Evolutionary conservation across 1,284 basidiomycete genomes (phyloP).

Genomic region (Cutaneotrichosporon sp.): DNA sequence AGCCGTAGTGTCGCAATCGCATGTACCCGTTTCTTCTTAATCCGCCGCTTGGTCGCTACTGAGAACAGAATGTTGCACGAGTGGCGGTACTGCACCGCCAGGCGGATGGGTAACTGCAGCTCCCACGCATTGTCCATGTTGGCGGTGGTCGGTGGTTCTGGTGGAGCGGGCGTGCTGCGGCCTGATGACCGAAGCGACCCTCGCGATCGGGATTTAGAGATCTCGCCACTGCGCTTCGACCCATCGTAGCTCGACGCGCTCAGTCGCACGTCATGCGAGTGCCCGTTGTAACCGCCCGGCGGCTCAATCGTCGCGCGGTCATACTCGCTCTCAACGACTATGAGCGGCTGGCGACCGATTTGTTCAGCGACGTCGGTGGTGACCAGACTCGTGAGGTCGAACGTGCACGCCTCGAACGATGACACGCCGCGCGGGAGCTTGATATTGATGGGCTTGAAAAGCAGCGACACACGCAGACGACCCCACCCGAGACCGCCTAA

Average conservation of each 20-base stretch:
- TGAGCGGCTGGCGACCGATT: conserved; percentile 18
- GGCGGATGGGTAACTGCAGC: conserved; percentile 20
- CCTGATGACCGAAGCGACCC: neutral
- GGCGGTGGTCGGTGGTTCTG: no score
- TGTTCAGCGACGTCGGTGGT: conserved; percentile 17
- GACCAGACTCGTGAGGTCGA: conserved; percentile 31
- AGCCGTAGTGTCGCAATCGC: conserved; percentile 36
- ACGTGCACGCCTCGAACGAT: conserved; percentile 43
- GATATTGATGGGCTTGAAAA: conserved; percentile 48
- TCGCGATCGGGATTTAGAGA: no score
- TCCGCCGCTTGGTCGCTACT: conserved; percentile 24
- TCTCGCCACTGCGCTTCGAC: neutral
- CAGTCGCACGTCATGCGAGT: neutral
- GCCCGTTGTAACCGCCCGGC: neutral
- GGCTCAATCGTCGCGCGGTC: conserved; percentile 15
- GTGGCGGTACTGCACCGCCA: conserved; percentile 46
- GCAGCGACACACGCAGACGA: conserved; percentile 41
- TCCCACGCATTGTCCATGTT: conserved; percentile 15
- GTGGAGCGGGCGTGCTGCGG: neutral
- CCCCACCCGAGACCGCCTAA: conserved; percentile 46
- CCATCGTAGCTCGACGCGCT: neutral
- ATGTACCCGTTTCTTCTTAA: conserved; percentile 39
- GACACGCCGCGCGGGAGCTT: conserved; percentile 34
- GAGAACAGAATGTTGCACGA: conserved; percentile 42
- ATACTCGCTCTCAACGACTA: conserved; percentile 38